Evolutionary conservation across 805 yeast species (phyloP), one percentile per base, ranked within the genome.

Genomic region (Wickerhamiella slavikovae): DNA sequence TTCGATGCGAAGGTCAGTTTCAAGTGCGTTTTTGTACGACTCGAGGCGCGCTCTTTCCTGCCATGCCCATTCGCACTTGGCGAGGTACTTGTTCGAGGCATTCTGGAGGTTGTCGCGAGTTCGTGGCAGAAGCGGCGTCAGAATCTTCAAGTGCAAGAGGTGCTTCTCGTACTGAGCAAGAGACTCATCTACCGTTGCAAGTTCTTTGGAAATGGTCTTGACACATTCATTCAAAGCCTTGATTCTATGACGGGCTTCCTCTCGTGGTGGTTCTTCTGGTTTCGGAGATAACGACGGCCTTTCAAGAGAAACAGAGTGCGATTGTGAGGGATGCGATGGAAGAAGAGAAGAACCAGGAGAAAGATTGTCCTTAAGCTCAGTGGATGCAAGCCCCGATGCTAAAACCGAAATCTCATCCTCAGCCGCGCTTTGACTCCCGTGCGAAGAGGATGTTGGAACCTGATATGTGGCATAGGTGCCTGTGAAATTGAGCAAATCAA

Each of bases 31-130:
- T 11, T 51, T 37, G 42, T 62, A 63, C 16, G 59, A 53, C 16
- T 47, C 46, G 26, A 58, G 54, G 28, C 66, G 55, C 31, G 61
- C 56, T 10, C 60, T 48, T 34, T 71, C 75, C 33, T 61, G 61
- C 58, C 69, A 60, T 22, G 63, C 47, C 68, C 70, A 64, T 35
- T 68, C 71, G 26, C 71, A 45, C 35, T 64, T 60, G 16, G 66
- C 57, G n/a, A 61, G 56, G 35, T 67, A 45, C 34, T 60, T 52
- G 25, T 62, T 60, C 14, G 63, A 58, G 3, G 67, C 56, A 17
- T 51, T 47, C 9, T 55, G 44, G 14, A 73, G 36, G 4, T 50
- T 43, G 14, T 67, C 75, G 28, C 64, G 54, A 1, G 78, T 68
- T 30, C 60, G 63, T 3, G 52, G 48, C 19, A 57, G 57, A 17